Evolutionary conservation across 78 protist species (phyloP), one percentile per base, ranked within the genome.

Genomic region (Dictyostelium firmibasis): DNA sequence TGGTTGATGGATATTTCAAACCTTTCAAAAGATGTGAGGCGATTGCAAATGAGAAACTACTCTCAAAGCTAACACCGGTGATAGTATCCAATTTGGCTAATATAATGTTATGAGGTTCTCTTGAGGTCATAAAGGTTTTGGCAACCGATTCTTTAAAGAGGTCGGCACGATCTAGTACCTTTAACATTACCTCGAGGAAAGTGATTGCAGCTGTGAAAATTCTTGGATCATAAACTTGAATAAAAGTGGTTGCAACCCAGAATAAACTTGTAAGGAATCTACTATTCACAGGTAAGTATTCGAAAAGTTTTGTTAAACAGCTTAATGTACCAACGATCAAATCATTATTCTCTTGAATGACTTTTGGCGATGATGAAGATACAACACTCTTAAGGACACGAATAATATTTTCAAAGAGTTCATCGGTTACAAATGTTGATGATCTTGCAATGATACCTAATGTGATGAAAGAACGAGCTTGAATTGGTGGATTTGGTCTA

Each of bases 391-490:
- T 76, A 0, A 86, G 41, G 33, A 67, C 84, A 35, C 33, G 16
- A 29, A 86, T 23, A 31, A 81, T 57, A 35, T 72, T 33, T 36
- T 18, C 77, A 25, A 79, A n/a, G 27, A 86, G 60, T 50, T 43
- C 89, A 33, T 79, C 91, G 1, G 14, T 35, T 1, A 78, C 47
- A 41, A 23, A 35, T 0, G 29, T 36, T 11, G 95, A 31, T 4
- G 78, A 83, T 16, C 78, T 44, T 50, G 93, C 84, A 43, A 86
- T 47, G 18, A 81, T 81, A 82, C 97, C 97, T 1, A 96, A 29
- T 7, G 91, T 81, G 6, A 96, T 95, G 11, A 92, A 67, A 1
- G 97, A 75, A 36, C 96, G 96, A 13, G 93, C 91, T 81, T 93
- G 97, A 23, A 96, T 67, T 29, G 93, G 91, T 41, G 96, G 91